Conservation (phyloP, 768 basidiomycete species). For the Russula emetica region DNA sequence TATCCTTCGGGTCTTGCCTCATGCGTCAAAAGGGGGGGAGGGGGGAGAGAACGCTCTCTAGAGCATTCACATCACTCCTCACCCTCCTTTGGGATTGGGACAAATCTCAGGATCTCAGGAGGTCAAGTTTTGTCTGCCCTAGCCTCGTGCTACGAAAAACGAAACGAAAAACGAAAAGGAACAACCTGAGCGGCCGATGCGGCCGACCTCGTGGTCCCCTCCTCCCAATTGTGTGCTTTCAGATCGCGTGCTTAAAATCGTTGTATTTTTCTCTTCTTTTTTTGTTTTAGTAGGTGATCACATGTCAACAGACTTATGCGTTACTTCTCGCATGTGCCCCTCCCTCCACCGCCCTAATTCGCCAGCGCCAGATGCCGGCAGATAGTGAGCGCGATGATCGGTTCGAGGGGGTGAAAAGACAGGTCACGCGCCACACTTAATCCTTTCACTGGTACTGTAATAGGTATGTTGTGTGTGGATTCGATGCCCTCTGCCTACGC, state of each 20-base stretch:
- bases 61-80: no score
- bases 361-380: conserved; percentile 1
- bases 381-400: conserved; percentile 1
- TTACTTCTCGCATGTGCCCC: background rate
- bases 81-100: no score
- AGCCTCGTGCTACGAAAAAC: no score
- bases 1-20: conserved; percentile 4
- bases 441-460: background rate
- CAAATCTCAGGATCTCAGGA: no score
- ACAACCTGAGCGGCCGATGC: no score
- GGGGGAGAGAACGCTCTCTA: no score
- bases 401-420: background rate
- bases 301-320: conserved; percentile 7
- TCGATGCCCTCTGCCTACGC: background rate
- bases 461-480: background rate
- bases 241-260: no score
- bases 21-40: background rate
- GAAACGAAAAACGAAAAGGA: no score
- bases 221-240: conserved; percentile 25
- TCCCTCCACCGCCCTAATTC: background rate
- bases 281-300: background rate
- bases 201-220: background rate
- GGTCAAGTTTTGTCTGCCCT: no score
- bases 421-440: conserved; percentile 14
- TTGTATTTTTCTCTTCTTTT: no score